These are phyloP conservation scores for Neoconidiobolus thromboides DNA, from an alignment of 371 early-diverging fungal genomes.

Conservation along the genomic window DNA sequence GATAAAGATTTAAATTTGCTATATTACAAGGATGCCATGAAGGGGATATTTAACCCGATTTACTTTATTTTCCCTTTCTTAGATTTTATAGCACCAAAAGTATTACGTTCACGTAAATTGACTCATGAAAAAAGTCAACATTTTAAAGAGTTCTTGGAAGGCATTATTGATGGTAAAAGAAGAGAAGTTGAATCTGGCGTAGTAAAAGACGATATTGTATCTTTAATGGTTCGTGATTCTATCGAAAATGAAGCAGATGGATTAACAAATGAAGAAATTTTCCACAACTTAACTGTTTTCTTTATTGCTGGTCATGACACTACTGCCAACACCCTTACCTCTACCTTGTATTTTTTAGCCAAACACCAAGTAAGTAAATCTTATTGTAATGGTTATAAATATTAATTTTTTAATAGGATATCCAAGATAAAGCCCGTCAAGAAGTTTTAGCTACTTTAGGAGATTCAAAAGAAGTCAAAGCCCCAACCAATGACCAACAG, in stretches of 20 bases:
- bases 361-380: conserved; percentile 11
- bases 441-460: conserved; percentile 16
- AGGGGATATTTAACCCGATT: not conserved
- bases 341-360: conserved; percentile 17
- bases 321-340: conserved; percentile 23
- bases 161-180: not conserved
- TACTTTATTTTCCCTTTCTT: not conserved
- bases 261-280: conserved; percentile 1
- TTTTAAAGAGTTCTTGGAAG: not conserved
- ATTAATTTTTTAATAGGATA: conserved; percentile 3
- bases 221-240: conserved; percentile 9
- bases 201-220: conserved; percentile 7
- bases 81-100: not conserved
- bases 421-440: conserved; percentile 17
- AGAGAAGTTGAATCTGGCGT: not conserved
- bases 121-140: not conserved
- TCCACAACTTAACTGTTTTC: not conserved
- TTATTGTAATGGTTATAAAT: too few relatives aligned
- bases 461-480: not conserved
- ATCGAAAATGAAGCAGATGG: conserved; percentile 5
- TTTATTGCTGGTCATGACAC: conserved; percentile 24
- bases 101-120: not conserved
- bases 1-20: not conserved
- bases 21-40: not conserved
- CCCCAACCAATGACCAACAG: not conserved